These are phyloP conservation scores for Peltaster fructicola DNA, from an alignment of 2,329 filamentous ascomycete genomes.

Conservation along the genomic window DNA sequence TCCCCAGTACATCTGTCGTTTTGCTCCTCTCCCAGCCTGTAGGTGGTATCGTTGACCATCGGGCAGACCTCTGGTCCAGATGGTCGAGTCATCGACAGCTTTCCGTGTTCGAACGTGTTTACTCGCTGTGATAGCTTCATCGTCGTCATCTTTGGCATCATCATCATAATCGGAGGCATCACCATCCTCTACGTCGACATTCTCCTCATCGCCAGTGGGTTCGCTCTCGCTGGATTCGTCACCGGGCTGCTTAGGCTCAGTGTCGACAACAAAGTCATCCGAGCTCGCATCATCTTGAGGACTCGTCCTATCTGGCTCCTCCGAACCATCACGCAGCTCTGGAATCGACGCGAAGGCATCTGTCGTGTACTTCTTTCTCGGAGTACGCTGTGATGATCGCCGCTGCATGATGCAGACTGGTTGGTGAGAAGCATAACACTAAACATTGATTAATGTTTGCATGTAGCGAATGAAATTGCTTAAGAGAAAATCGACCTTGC, in stretches of 20 bases:
- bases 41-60: too few species aligned
- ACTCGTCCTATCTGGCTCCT: neutral
- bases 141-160: slow-evolving; percentile 19
- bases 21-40: too few species aligned
- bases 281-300: slow-evolving; percentile 6
- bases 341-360: slow-evolving; percentile 20
- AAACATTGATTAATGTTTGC: too few species aligned
- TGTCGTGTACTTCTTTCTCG: slow-evolving; percentile 16
- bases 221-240: slow-evolving; percentile 19
- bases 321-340: slow-evolving; percentile 10
- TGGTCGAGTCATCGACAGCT: slow-evolving; percentile 19
- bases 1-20: too few species aligned
- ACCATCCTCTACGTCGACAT: slow-evolving; percentile 15
- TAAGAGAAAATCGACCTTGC: too few species aligned
- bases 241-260: slow-evolving; percentile 2
- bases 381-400: slow-evolving; percentile 10
- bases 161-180: slow-evolving; percentile 19
- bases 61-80: too few species aligned
- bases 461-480: too few species aligned
- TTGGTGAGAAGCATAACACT: too few species aligned
- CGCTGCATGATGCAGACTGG: slow-evolving; percentile 4
- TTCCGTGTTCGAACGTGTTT: slow-evolving; percentile 15
- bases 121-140: slow-evolving; percentile 12
- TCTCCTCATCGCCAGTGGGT: slow-evolving; percentile 18
- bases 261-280: slow-evolving; percentile 9